Conservation (phyloP, 1,139 yeast species). For the Sugiyamaella paludigena region DNA sequence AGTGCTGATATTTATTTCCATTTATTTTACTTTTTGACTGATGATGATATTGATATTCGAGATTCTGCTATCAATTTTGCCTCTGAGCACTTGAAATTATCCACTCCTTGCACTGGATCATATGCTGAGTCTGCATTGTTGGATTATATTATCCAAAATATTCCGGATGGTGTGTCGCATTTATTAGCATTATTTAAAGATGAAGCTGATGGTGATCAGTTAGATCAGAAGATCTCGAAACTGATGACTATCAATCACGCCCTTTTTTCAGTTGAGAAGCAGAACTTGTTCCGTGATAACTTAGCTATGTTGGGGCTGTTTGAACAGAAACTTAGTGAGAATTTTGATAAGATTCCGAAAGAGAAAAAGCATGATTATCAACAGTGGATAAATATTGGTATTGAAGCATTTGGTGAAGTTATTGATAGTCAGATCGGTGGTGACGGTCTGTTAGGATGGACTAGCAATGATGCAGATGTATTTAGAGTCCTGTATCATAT, state of each 20-base stretch:
- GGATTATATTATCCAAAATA: not conserved
- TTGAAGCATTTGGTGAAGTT: conserved; percentile 14
- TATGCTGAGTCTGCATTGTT: conserved; percentile 33
- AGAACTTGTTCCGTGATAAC: conserved; percentile 49
- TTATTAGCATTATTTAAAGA: not conserved
- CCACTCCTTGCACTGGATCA: conserved; percentile 30
- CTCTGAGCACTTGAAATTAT: conserved; percentile 25
- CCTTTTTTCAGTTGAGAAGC: conserved; percentile 51
- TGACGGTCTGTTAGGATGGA: conserved; percentile 44
- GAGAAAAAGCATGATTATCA: not conserved
- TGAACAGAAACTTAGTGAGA: not conserved
- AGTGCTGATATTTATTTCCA: conserved; percentile 28
- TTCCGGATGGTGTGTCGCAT: not conserved
- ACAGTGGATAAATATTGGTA: conserved; percentile 18
- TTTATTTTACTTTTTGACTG: conserved; percentile 48
- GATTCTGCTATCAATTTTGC: conserved; percentile 26
- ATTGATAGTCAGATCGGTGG: conserved; percentile 16
- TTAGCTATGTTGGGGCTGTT: conserved; percentile 14
- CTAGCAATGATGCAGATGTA: conserved; percentile 24
- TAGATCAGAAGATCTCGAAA: conserved; percentile 20
- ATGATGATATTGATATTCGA: conserved; percentile 52
- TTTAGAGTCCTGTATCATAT: conserved; percentile 19
- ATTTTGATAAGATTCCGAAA: not conserved
- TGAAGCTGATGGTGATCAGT: not conserved
- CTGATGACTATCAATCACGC: conserved; percentile 30